Base-by-base conservation (phyloP, 208 protist genomes). In the Acanthamoeba sp. region DNA sequence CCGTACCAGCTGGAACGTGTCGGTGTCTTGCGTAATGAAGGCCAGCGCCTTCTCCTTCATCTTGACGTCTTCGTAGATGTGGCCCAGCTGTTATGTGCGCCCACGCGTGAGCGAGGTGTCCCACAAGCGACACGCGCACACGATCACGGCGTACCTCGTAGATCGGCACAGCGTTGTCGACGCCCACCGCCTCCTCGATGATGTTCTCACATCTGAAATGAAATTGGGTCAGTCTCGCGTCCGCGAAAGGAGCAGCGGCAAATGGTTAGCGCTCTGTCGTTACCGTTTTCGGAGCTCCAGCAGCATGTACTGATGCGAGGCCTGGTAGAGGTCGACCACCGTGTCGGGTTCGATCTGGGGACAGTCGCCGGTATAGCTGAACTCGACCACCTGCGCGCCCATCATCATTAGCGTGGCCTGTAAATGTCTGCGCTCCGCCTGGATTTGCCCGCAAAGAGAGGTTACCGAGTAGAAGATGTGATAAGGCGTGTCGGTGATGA, bases 311-410 rank as follows among this genome's bases (percentile, higher is more conserved):
- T 85, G 76, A 36, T 85, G 76, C 18, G 76, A 85, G 3, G 76
- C 76, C 48, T 85, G 76, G 22, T 85, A 85, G 45, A 85, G 76
- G 40, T 85, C 76, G 10, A 85, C 76, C n/a, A 85, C 76, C 76
- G 76, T 85, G 76, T 85, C 76, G 27, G 76, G 76, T 7, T 85
- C 45, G 27, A 85, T 85, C 48, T 38, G 38, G 12, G 76, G 76
- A 14, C 76, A 85, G n/a, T 85, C 76, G 4, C 76, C 76, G 22
- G 76, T 85, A 45, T 85, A 85, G 22, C 76, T 48, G 76, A 85
- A 85, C 45, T 85, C 76, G 48, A 85, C 76, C 38, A 85, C 76
- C 42, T 52, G 20, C 45, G 29, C 69, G 69, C 27, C 27, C 24
- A n/a, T n/a, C n/a, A n/a, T n/a, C n/a, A n/a, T n/a, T n/a, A n/a